Conservation (phyloP, 495 filamentous ascomycete genomes). For the Tuber umbilicatum region DNA sequence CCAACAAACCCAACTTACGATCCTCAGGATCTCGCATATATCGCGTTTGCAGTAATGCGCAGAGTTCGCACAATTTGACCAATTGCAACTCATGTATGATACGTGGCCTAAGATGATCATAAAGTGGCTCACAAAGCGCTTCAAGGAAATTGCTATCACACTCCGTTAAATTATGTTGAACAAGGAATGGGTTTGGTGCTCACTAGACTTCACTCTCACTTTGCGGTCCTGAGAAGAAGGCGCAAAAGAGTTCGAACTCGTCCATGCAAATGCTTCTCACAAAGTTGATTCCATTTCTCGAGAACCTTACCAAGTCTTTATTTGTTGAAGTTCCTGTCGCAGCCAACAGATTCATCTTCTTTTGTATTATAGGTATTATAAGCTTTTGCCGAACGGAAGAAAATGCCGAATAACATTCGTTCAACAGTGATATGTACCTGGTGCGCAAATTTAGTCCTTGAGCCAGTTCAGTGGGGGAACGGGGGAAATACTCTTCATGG, state of each 20-base stretch:
- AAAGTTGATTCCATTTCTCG: slow-evolving; percentile 62
- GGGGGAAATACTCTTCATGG: slow-evolving; percentile 38
- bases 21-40: slow-evolving; percentile 66
- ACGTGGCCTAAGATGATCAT: slow-evolving; percentile 61
- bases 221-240: slow-evolving; percentile 66
- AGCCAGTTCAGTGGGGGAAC: not conserved
- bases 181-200: slow-evolving; percentile 4
- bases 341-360: slow-evolving; percentile 60
- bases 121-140: slow-evolving; percentile 66
- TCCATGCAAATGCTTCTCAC: slow-evolving; percentile 64
- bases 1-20: slow-evolving; percentile 18
- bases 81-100: slow-evolving; percentile 66
- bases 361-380: slow-evolving; percentile 53
- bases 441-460: slow-evolving; percentile 1
- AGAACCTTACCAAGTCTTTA: slow-evolving; percentile 59
- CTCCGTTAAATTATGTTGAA: slow-evolving; percentile 7
- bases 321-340: slow-evolving; percentile 60
- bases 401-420: slow-evolving; percentile 39
- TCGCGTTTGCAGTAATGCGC: slow-evolving; percentile 61
- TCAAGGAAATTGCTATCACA: slow-evolving; percentile 52
- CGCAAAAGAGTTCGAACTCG: slow-evolving; percentile 66
- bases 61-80: slow-evolving; percentile 65
- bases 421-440: slow-evolving; percentile 39
- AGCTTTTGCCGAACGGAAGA: slow-evolving; percentile 36
- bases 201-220: slow-evolving; percentile 55